Conservation (phyloP, 2,329 filamentous ascomycete species). For the Aspergillus flavus region DNA sequence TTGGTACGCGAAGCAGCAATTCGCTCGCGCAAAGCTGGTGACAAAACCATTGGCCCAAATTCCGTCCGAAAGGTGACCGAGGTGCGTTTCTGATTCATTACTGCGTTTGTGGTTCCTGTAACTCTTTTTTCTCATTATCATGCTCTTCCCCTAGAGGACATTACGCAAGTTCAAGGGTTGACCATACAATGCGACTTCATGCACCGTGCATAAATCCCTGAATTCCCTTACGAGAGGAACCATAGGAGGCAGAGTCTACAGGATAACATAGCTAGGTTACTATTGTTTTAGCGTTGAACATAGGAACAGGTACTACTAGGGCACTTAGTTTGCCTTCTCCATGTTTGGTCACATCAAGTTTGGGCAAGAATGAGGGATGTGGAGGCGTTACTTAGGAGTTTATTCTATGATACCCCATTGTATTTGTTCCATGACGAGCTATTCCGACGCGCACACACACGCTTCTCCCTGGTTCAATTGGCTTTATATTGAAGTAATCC, state of each 20-base stretch:
- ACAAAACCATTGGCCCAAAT: conserved; percentile 72
- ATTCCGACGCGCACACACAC: neutral
- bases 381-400: conserved; percentile 12
- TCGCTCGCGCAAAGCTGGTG: conserved; percentile 71
- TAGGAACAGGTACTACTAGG: neutral
- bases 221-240: neutral
- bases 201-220: neutral
- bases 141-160: conserved; percentile 54
- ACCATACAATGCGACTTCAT: conserved; percentile 24
- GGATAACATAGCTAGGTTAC: neutral
- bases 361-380: neutral
- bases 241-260: neutral
- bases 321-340: neutral
- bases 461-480: neutral
- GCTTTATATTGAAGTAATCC: neutral
- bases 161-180: conserved; percentile 70
- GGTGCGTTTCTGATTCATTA: conserved; percentile 52
- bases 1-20: conserved; percentile 80
- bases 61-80: conserved; percentile 77
- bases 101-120: neutral
- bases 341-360: neutral
- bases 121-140: conserved; percentile 11
- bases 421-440: conserved; percentile 1
- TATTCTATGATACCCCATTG: conserved; percentile 19
- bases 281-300: neutral